Evolutionary conservation across 768 basidiomycete species (phyloP), one percentile per base, ranked within the genome.

Genomic region (Tricholomella constricta): DNA sequence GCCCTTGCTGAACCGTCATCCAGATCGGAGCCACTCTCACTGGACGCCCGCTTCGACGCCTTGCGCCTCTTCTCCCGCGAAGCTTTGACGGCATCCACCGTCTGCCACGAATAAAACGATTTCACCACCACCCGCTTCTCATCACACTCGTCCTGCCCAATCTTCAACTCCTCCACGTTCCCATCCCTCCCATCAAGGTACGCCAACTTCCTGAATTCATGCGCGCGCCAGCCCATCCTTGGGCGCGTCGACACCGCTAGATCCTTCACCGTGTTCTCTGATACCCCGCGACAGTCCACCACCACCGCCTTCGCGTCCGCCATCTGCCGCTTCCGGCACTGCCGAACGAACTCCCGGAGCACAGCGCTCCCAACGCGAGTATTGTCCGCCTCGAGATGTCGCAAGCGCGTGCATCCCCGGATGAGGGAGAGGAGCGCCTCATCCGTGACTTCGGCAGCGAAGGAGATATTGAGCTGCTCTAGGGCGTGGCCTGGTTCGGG

Each of bases 21-120:
- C 26, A 61, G 51, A 32, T 70, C 70, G 54, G 70, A 70, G 40
- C 61, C 64, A 27, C 66, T 70, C 37, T 70, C 75, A 41, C 75
- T 80, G 41, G 67, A 72, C 4, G 67, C 69, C 49, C 81, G 72
- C 64, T 77, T 75, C 48, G 73, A 71, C 37, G 75, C 60, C 68
- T 83, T 89, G 52, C 82, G 78, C 57, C 82, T 75, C 73, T 83
- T 87, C 76, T 86, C 86, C 63, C 88, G 76, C 48, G 77, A 79
- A 29, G 77, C 72, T 53, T 78, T 77, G 43, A 92, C 90, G 0
- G 84, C 82, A 64, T 93, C 91, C 32, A 94, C 90, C 9, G 81
- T 87, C 75, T 92, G 88, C 88, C 89, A 91, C 44, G 86, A 84
- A 68, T 89, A 87, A 67, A 92, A 94, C 22, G 87, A 84, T 79